Percentiles rank a stretch among this genome's conserved stretches.
Conservation (phyloP, 352 stramenopile species). For the Lagenidium giganteum region DNA sequence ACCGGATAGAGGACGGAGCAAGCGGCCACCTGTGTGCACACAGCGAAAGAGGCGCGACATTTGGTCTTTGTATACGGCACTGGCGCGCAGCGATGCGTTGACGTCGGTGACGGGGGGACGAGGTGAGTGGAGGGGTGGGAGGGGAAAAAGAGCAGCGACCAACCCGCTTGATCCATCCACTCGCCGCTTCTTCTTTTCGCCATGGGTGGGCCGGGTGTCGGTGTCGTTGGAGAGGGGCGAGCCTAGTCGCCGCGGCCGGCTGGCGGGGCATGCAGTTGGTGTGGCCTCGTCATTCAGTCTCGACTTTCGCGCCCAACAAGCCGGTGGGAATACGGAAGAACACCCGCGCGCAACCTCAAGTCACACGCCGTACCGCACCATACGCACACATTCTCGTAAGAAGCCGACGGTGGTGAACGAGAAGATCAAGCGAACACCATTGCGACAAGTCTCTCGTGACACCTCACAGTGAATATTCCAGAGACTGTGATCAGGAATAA, state of each 20-base stretch:
- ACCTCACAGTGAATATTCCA: too few species aligned
- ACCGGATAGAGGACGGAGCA: slow-evolving; percentile 1
- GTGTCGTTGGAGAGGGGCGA: slow-evolving; percentile 1
- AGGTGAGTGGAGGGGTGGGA: neutral
- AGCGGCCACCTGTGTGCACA: neutral
- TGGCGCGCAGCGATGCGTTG: neutral
- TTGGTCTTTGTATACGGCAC: slow-evolving; percentile 18
- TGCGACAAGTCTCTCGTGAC: too few species aligned
- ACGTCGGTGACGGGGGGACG: neutral
- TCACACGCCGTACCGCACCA: too few species aligned
- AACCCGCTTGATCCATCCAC: slow-evolving; percentile 1
- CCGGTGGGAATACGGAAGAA: too few species aligned
- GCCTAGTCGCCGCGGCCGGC: neutral
- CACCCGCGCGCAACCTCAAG: too few species aligned
- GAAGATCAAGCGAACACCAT: too few species aligned
- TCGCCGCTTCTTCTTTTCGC: slow-evolving; percentile 4
- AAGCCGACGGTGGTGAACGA: too few species aligned
- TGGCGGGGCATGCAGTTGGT: slow-evolving; percentile 9
- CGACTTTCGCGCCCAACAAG: too few species aligned
- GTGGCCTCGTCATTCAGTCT: neutral
- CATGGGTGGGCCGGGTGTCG: slow-evolving; percentile 7
- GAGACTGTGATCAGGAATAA: too few species aligned
- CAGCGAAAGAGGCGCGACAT: neutral
- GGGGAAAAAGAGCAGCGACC: slow-evolving; percentile 3
- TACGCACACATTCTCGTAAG: too few species aligned